Base-by-base conservation (phyloP, 208 protist genomes). In the Leishmania braziliensis region DNA sequence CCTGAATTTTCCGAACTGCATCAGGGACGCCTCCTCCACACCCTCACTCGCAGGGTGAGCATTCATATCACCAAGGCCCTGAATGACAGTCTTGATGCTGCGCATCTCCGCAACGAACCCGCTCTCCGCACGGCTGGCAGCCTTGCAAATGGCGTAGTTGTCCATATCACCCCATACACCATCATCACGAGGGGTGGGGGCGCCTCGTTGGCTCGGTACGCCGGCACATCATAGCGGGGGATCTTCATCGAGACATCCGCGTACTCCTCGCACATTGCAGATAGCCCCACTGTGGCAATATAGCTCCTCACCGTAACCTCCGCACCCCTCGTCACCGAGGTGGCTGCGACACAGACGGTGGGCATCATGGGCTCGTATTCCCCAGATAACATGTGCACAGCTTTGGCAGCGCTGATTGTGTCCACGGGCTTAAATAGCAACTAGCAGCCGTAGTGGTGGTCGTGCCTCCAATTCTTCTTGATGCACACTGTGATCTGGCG, bases 41-140 rank as follows among this genome's bases (percentile, higher is more conserved):
- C 84, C 90, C 79, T 94, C 90, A 81, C 92, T 92, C 6, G 87
- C 73, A 43, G 86, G 54, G 79, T 90, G 87, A 29, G 84, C 88
- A 50, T 83, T 75, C 54, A 87, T 83, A 69, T 85, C 88, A 46
- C 88, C 91, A 5, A 88, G 88, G 18, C 88, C 91, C 62, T 83
- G 77, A 53, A 89, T 86, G 36, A 91, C 76, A 6, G 89, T 91
- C 20, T 83, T 84, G 48, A 91, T 87, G 60, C 79, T 58, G 39
- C 92, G 79, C 4, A 76, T 73, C 66, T 81, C 83, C 46, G 91
- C 85, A 77, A 91, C 92, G 60, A 89, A 86, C 33, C 91, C 91
- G 53, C 76, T 85, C 69, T 94, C 91, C 26, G 91, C 91, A 43
- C 75, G 84, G 36, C 86, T 87, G 26, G 62, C 83, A n/a, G 84